These are phyloP conservation scores for Rhizomucor pusillus DNA, from an alignment of 371 early-diverging fungal genomes.

Conservation along the genomic window DNA sequence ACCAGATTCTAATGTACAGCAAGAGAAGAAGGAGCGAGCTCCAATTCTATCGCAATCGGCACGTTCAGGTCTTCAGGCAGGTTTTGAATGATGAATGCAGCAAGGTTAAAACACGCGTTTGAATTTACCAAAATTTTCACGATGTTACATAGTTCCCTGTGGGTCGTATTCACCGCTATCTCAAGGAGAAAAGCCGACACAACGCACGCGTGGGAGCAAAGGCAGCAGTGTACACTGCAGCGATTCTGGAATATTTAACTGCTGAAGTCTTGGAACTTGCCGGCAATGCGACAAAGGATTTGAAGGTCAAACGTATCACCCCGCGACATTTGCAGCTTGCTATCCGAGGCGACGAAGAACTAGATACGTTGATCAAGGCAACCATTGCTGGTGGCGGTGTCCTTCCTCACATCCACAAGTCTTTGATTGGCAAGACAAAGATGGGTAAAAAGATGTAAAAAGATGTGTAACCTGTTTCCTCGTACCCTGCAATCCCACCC, in stretches of 20 bases:
- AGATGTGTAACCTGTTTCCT: not conserved
- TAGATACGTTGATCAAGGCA: constrained; percentile 83
- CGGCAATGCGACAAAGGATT: constrained; percentile 88
- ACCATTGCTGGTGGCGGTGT: constrained; percentile 93
- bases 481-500: too few species aligned
- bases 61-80: constrained; percentile 67
- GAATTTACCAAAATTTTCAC: not conserved
- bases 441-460: constrained; percentile 49
- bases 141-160: constrained; percentile 65
- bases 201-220: constrained; percentile 86
- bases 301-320: constrained; percentile 88
- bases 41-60: constrained; percentile 63
- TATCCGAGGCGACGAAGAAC: constrained; percentile 90
- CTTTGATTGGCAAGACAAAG: constrained; percentile 62
- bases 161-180: constrained; percentile 88
- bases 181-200: constrained; percentile 75
- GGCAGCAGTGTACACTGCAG: constrained; percentile 90
- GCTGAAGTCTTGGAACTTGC: constrained; percentile 92
- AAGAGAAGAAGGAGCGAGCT: constrained; percentile 48
- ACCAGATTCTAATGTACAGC: constrained; percentile 24
- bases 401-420: constrained; percentile 74
- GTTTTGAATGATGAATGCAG: constrained; percentile 9
- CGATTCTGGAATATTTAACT: constrained; percentile 87
- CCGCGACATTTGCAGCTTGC: constrained; percentile 90
- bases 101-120: not conserved